Conservation (phyloP, 768 basidiomycete species). For the Phylloporus sp. region DNA sequence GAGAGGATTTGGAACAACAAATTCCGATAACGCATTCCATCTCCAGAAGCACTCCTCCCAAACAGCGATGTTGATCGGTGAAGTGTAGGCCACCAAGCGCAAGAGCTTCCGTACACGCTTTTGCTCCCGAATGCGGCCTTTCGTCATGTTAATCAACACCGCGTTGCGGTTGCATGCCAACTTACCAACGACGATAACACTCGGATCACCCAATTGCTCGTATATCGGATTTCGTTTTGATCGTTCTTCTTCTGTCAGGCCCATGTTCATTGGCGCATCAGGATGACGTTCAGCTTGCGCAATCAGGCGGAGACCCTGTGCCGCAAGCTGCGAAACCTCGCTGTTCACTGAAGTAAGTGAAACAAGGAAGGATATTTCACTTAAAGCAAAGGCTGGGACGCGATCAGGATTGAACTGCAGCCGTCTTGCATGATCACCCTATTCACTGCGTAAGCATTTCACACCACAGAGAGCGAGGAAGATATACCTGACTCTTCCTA, state of each 20-base stretch:
- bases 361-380: constrained; percentile 71
- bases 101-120: constrained; percentile 74
- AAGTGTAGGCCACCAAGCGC: constrained; percentile 58
- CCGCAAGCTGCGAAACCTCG: constrained; percentile 63
- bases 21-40: constrained; percentile 64
- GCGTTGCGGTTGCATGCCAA: constrained; percentile 2
- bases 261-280: constrained; percentile 48
- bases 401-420: constrained; percentile 53
- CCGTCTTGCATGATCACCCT: constrained; percentile 44
- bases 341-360: constrained; percentile 67
- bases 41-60: constrained; percentile 83
- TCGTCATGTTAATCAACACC: constrained; percentile 3
- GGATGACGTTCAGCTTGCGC: constrained; percentile 65
- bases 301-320: constrained; percentile 63
- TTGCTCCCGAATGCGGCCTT: constrained; percentile 76
- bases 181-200: constrained; percentile 64
- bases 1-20: constrained; percentile 41
- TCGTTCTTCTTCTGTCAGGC: constrained; percentile 55
- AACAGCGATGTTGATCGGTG: constrained; percentile 67
- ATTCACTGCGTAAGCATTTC: constrained; percentile 5
- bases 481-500: constrained; percentile 44
- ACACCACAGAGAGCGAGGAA: background rate
- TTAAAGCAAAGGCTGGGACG: constrained; percentile 59
- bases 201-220: constrained; percentile 76
- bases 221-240: constrained; percentile 71